These are phyloP conservation scores for Populus hybrid DNA, from an alignment of 441 rosid species.

Conservation along the genomic window DNA sequence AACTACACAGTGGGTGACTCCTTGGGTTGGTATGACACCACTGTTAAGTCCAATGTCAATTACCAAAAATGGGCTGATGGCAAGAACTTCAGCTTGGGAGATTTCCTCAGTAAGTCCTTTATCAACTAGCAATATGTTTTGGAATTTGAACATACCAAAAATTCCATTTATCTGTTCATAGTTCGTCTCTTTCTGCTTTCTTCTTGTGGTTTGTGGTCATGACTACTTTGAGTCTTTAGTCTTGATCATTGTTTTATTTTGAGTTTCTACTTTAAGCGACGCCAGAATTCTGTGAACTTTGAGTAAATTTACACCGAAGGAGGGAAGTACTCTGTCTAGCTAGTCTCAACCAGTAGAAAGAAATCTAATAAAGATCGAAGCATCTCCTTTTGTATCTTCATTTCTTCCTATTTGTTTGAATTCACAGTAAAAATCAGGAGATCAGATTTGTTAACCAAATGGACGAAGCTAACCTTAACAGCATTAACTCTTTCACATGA, in stretches of 20 bases:
- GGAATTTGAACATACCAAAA: neutral
- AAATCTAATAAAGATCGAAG: neutral
- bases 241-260: neutral
- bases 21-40: conserved; percentile 62
- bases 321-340: neutral
- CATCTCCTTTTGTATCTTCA: neutral
- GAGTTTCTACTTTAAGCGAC: neutral
- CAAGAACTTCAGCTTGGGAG: conserved; percentile 79
- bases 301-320: neutral
- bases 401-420: neutral
- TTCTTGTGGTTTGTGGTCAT: neutral
- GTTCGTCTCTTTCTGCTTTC: neutral
- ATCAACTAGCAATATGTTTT: neutral
- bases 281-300: neutral
- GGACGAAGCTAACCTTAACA: neutral
- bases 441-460: neutral
- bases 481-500: neutral
- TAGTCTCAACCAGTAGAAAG: neutral
- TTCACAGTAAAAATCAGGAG: neutral
- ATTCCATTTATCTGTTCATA: neutral
- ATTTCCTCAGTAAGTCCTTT: conserved; percentile 77
- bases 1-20: conserved; percentile 90
- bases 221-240: neutral
- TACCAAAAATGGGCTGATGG: conserved; percentile 87
- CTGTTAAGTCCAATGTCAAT: conserved; percentile 50